These are phyloP conservation scores for Luffa aegyptiaca DNA, from an alignment of 306 rosid genomes.

Conservation along the genomic window DNA sequence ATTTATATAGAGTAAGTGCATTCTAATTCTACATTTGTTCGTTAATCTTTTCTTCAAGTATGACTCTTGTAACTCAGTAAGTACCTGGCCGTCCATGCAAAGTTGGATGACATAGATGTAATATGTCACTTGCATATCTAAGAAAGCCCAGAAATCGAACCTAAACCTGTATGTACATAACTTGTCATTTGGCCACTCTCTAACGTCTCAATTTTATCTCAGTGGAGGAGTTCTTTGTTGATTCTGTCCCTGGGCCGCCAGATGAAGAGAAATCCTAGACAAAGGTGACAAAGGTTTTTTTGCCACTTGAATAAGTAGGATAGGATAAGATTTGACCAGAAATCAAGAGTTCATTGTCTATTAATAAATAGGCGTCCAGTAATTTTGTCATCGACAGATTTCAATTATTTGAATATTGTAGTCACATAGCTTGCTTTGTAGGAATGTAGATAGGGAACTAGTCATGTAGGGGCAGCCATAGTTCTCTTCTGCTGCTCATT, in stretches of 20 bases:
- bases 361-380: constrained; percentile 26
- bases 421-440: constrained; percentile 34
- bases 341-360: constrained; percentile 21
- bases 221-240: constrained; percentile 96
- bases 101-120: neutral
- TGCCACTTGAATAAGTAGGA: constrained; percentile 26
- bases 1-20: neutral
- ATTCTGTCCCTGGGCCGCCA: constrained; percentile 70
- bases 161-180: neutral
- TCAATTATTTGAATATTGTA: constrained; percentile 1
- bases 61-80: neutral
- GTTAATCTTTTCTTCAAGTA: neutral
- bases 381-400: constrained; percentile 24
- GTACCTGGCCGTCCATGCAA: neutral
- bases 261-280: constrained; percentile 73
- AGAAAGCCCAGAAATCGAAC: neutral
- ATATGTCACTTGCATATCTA: neutral
- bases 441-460: constrained; percentile 20
- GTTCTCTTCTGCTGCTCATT: constrained; percentile 21
- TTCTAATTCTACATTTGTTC: neutral
- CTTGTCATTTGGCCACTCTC: constrained; percentile 1
- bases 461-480: constrained; percentile 16
- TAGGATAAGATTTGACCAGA: constrained; percentile 28
- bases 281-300: constrained; percentile 26
- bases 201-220: constrained; percentile 25